Base-by-base conservation (phyloP, 257 asterid genomes). In the Solanum appendiculatum region DNA sequence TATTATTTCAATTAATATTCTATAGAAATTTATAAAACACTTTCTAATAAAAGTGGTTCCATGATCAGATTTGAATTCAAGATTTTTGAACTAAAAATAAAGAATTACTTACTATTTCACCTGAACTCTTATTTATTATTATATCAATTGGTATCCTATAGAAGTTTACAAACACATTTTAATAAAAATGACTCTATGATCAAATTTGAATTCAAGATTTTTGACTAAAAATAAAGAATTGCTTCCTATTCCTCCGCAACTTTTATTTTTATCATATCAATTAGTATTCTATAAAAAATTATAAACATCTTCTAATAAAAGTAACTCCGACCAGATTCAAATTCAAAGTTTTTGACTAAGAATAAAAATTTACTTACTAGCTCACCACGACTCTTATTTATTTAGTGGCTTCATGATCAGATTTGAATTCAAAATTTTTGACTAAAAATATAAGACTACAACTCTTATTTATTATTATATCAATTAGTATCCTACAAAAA, bases 231-330 rank as follows among this genome's bases (percentile, higher is more conserved):
- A 5, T 63, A 5, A 25, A 63, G 0, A 0, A 11, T 10, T 0
- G 12, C 1, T 63, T 63, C 11, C 1, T 25, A 64, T 0, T 66
- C 5, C 3, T 0, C 3, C 2, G 0, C 2, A 0, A 27, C 0
- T 15, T 5, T 66, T 66, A 66, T 13, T 27, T 2, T 27, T 29
- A 29, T 14, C 0, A 2, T 66, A 66, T 66, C 37, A 66, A 66
- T 29, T 13, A 66, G 7, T 66, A 66, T 1, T 11, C 10, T 56
- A 58, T 23, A 56, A 10, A 25, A 23, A 58, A 10, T 8, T 8
- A 39, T 39, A 48, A 15, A 48, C 8, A 48, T 21, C 9, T 51
- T 20, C 2, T 51, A 1, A 3, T 21, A 56, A 7, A 56, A 20
- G 64, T 56, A 25, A 56, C 64, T 56, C 5, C 25, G 7, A 54